Percentiles rank a stretch among this genome's conserved stretches.
These are phyloP conservation scores for Chlorencoelia australis DNA, from an alignment of 2,329 filamentous ascomycete species.

Conservation along the genomic window DNA sequence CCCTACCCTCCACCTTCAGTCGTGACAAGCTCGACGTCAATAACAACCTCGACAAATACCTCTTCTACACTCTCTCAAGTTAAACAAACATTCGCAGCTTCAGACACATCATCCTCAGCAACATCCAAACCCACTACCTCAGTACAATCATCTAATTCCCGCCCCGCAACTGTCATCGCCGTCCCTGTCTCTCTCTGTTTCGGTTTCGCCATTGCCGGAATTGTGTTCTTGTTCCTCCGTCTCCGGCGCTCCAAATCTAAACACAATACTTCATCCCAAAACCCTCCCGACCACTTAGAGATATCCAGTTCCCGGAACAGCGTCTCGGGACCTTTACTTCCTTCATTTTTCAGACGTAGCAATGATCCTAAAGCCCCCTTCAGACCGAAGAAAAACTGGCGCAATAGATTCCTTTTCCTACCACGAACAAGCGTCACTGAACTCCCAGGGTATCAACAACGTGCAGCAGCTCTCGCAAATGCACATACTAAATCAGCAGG, in stretches of 20 bases:
- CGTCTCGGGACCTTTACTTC: background rate
- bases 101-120: background rate
- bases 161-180: background rate
- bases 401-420: background rate
- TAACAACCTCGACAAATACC: background rate
- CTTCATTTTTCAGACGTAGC: constrained; percentile 6
- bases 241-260: too few relatives aligned
- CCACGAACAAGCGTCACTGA: constrained; percentile 2
- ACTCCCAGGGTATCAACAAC: constrained; percentile 1
- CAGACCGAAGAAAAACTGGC: background rate
- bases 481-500: background rate
- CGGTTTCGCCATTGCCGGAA: background rate
- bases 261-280: too few relatives aligned
- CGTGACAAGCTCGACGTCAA: background rate
- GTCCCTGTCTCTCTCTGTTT: background rate
- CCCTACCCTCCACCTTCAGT: background rate
- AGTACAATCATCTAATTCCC: background rate
- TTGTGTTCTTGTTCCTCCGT: background rate
- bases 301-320: background rate
- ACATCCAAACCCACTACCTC: background rate
- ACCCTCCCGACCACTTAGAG: background rate
- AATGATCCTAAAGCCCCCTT: constrained; percentile 5
- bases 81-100: too few relatives aligned
- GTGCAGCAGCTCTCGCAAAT: background rate
- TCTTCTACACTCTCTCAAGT: too few relatives aligned